phyloP scores from a whole-genome alignment of 441 rosid species.

The Kokia cookei region DNA sequence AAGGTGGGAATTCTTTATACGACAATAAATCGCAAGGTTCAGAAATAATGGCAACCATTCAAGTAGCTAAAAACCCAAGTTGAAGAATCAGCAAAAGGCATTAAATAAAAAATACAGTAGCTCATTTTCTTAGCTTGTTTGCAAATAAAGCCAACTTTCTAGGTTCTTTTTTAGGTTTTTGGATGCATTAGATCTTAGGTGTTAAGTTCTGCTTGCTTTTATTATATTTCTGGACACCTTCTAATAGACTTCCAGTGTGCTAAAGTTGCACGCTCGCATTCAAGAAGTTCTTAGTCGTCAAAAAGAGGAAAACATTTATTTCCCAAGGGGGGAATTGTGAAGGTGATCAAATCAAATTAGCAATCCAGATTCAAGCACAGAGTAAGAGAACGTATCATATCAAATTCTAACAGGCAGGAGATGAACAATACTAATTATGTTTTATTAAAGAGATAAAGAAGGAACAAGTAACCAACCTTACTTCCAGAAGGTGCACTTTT shows the following conservation, averaged over 20 bases:
- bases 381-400: not conserved
- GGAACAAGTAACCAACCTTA: constrained; percentile 51
- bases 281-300: not conserved
- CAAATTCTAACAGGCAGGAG: not conserved
- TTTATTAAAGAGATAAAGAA: not conserved
- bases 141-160: not conserved
- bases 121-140: not conserved
- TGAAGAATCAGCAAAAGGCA: not conserved
- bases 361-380: not conserved
- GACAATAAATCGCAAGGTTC: not conserved
- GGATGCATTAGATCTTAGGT: constrained; percentile 1
- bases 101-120: not conserved
- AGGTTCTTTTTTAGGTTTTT: not conserved
- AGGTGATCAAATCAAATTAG: not conserved
- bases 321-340: not conserved
- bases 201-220: not conserved
- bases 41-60: not conserved
- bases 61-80: not conserved
- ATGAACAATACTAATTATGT: not conserved
- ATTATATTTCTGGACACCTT: not conserved
- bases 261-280: not conserved
- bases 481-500: constrained; percentile 98
- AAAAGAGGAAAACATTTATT: not conserved
- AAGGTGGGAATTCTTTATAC: not conserved
- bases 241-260: not conserved